Conservation (phyloP, 257 asterid genomes). For the Solanum ahanhuiri region DNA sequence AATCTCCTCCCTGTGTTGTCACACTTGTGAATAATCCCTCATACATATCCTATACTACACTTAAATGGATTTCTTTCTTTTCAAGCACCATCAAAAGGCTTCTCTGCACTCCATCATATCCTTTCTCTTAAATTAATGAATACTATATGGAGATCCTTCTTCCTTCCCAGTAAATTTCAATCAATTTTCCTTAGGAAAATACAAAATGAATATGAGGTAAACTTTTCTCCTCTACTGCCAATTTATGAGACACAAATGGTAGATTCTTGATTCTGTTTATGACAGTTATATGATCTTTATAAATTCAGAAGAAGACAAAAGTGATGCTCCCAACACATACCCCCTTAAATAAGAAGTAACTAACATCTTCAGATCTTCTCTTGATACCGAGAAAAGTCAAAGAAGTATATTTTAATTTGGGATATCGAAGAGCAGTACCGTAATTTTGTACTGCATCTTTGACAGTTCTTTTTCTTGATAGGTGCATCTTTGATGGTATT, state of each 20-base stretch:
- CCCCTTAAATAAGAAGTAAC: not conserved
- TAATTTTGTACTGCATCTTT: not conserved
- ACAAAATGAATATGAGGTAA: not conserved
- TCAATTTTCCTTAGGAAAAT: not conserved
- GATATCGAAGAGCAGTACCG: not conserved
- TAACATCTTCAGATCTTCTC: not conserved
- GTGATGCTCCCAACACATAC: not conserved
- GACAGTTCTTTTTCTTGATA: not conserved
- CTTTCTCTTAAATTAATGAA: not conserved
- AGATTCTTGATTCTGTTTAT: not conserved
- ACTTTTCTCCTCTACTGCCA: not conserved
- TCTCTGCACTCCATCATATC: not conserved
- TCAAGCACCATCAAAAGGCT: not conserved
- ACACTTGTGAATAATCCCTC: not conserved
- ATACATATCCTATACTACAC: not conserved
- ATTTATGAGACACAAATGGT: not conserved
- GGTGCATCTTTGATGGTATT: not conserved
- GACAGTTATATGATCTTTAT: not conserved
- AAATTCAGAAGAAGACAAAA: not conserved
- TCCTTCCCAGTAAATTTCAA: not conserved
- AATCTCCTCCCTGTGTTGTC: not conserved
- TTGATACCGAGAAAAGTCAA: not conserved
- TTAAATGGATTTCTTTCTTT: not conserved
- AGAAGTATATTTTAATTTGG: not conserved
- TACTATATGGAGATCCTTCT: not conserved